A percentile compares a stretch with the other conserved stretches of the same genome.
These are phyloP conservation scores for Rubia occidens DNA, from an alignment of 305 asterid genomes.

Conservation along the genomic window DNA sequence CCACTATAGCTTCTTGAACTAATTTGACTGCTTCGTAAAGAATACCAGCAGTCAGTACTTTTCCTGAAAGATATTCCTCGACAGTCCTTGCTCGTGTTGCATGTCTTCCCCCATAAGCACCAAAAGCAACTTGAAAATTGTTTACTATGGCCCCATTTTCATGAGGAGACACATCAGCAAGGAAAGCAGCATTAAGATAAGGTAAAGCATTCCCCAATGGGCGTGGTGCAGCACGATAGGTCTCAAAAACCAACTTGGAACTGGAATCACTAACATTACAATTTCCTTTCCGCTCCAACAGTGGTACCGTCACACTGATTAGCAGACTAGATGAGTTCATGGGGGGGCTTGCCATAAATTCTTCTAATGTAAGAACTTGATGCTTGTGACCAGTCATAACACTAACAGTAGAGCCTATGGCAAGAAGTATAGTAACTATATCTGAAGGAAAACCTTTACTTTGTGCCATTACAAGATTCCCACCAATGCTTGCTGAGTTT, in stretches of 20 bases:
- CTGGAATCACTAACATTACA: constrained; percentile 21
- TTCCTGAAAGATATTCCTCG: constrained; percentile 48
- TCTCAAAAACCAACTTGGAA: constrained; percentile 47
- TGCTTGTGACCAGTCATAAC: constrained; percentile 30
- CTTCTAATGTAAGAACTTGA: constrained; percentile 46
- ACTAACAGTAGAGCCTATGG: constrained; percentile 47
- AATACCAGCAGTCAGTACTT: constrained; percentile 29
- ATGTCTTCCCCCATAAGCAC: constrained; percentile 28
- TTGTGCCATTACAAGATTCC: constrained; percentile 85
- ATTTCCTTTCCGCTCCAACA: constrained; percentile 23
- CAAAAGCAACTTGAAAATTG: constrained; percentile 20
- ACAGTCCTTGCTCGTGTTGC: constrained; percentile 22
- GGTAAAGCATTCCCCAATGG: constrained; percentile 90
- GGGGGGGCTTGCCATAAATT: constrained; percentile 53
- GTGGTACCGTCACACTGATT: constrained; percentile 52
- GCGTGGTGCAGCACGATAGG: constrained; percentile 80
- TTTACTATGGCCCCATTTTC: constrained; percentile 25
- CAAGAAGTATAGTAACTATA: constrained; percentile 66
- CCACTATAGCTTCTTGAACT: constrained; percentile 42
- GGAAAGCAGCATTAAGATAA: constrained; percentile 76
- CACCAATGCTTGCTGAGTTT: constrained; percentile 83
- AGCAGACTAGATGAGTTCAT: constrained; percentile 46
- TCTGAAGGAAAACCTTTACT: constrained; percentile 76
- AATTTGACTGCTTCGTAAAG: constrained; percentile 46
- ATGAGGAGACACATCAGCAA: constrained; percentile 47